Percentiles rank a stretch among this genome's conserved stretches.
These are phyloP conservation scores for Leccinum rimulosum DNA, from an alignment of 768 basidiomycete species.

Conservation along the genomic window DNA sequence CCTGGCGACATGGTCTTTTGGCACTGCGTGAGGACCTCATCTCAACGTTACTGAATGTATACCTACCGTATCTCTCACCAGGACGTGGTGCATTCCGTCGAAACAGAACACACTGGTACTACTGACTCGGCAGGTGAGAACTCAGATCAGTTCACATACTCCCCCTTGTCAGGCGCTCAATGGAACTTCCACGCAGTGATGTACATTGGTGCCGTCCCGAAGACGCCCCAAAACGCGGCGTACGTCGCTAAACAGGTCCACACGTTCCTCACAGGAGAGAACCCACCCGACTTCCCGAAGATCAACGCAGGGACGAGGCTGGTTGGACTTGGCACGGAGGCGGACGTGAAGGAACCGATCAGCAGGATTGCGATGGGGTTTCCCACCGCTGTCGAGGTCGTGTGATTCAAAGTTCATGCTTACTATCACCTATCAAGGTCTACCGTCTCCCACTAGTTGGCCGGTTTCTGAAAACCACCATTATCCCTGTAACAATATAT, in stretches of 20 bases:
- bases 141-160: background rate
- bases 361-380: constrained; percentile 47
- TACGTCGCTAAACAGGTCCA: constrained; percentile 65
- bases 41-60: background rate
- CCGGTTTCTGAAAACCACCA: too few relatives aligned
- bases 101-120: constrained; percentile 49
- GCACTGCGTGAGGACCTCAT: constrained; percentile 49
- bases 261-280: constrained; percentile 54
- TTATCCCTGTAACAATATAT: too few relatives aligned
- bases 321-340: constrained; percentile 38
- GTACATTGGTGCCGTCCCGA: constrained; percentile 75
- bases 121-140: constrained; percentile 53
- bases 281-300: constrained; percentile 71
- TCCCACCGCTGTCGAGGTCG: constrained; percentile 13
- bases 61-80: constrained; percentile 14
- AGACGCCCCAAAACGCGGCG: constrained; percentile 56
- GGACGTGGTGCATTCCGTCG: constrained; percentile 49
- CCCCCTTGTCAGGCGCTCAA: background rate
- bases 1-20: constrained; percentile 82
- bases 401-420: constrained; percentile 5
- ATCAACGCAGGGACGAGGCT: constrained; percentile 40
- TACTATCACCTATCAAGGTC: too few relatives aligned
- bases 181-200: constrained; percentile 46
- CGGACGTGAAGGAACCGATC: constrained; percentile 36
- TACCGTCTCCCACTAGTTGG: too few relatives aligned